Conservation (phyloP, 768 basidiomycete genomes). For the Daedaleopsis sinensis region DNA sequence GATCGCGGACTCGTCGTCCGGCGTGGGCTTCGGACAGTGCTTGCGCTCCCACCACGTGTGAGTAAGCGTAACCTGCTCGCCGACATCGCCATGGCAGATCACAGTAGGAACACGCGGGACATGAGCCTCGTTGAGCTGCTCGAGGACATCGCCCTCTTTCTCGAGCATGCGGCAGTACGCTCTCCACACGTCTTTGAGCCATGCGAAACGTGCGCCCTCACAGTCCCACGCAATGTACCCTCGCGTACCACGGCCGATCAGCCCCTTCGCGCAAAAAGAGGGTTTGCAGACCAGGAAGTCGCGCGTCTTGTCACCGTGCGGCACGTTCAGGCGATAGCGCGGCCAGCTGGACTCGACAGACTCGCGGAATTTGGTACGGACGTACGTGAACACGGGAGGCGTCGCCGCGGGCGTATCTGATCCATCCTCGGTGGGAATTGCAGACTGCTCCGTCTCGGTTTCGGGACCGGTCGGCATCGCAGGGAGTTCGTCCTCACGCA, state of each 20-base stretch:
- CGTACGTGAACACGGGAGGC: slow-evolving; percentile 1
- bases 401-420: no score
- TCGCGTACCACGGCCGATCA: slow-evolving; percentile 10
- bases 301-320: neutral
- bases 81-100: slow-evolving; percentile 1
- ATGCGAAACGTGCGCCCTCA: slow-evolving; percentile 2
- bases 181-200: slow-evolving; percentile 21
- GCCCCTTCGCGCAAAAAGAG: neutral
- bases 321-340: slow-evolving; percentile 5
- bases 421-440: neutral
- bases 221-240: slow-evolving; percentile 18
- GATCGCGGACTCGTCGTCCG: neutral
- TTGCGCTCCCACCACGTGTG: neutral
- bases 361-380: slow-evolving; percentile 2
- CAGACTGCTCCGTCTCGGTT: neutral
- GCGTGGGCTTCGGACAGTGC: neutral
- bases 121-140: neutral
- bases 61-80: neutral
- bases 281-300: slow-evolving; percentile 13
- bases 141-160: slow-evolving; percentile 3
- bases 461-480: no score
- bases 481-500: no score
- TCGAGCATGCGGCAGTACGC: neutral
- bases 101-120: neutral
- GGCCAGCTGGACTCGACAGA: slow-evolving; percentile 4